A percentile compares a stretch with the other conserved stretches of the same genome.
Conservation (phyloP, 768 basidiomycete species). For the Gautieria morchelliformis region DNA sequence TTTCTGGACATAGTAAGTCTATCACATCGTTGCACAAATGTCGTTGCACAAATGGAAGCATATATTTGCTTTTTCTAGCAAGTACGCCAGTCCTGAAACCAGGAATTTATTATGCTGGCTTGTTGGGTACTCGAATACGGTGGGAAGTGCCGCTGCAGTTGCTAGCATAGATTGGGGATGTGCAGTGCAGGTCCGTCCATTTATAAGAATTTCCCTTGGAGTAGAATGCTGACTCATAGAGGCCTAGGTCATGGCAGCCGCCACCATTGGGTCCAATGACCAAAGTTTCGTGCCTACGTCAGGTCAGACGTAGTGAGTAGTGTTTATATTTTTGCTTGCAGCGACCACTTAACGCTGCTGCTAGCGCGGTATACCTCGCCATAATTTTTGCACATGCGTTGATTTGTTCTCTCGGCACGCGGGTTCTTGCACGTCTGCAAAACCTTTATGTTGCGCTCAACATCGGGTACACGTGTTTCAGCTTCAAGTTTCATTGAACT, state of each 20-base stretch:
- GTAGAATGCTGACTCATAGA: not conserved
- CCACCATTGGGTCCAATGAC: constrained; percentile 27
- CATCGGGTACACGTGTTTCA: constrained; percentile 36
- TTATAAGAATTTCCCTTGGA: not conserved
- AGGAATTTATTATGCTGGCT: constrained; percentile 57
- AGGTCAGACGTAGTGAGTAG: constrained; percentile 35
- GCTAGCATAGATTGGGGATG: constrained; percentile 57
- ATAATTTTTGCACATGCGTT: constrained; percentile 53
- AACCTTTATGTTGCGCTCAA: constrained; percentile 64
- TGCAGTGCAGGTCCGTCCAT: constrained; percentile 32
- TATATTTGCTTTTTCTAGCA: not conserved
- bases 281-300: constrained; percentile 32
- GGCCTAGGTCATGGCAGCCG: constrained; percentile 36
- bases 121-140: constrained; percentile 54
- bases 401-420: constrained; percentile 59
- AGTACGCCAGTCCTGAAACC: constrained; percentile 39
- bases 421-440: constrained; percentile 58
- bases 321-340: constrained; percentile 4
- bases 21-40: not conserved
- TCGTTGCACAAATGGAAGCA: not conserved
- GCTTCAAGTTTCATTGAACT: not conserved
- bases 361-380: constrained; percentile 55
- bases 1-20: constrained; percentile 51
- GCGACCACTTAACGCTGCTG: constrained; percentile 8
- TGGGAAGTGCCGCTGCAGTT: constrained; percentile 35